phyloP scores from a whole-genome alignment of 1,284 basidiomycete species.

The Sutorius eximius region DNA sequence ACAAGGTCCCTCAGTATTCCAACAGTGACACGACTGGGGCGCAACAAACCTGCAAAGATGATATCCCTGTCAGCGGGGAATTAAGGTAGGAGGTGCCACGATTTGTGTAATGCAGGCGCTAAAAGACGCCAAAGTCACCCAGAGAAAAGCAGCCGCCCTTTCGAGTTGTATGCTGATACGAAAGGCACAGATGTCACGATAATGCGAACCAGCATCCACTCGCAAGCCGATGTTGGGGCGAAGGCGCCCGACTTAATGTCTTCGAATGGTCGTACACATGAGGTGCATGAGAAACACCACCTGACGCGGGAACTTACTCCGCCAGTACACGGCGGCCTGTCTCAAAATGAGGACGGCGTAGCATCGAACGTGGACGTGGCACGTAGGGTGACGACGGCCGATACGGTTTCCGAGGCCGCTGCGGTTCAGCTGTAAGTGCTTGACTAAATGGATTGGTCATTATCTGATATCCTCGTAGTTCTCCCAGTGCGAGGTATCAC shows the following conservation, averaged over 20 bases:
- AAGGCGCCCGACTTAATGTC: neutral
- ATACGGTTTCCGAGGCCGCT: neutral
- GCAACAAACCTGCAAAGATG: neutral
- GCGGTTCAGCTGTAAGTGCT: slow-evolving; percentile 10
- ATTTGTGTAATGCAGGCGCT: neutral
- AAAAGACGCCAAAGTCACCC: neutral
- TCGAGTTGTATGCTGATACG: neutral
- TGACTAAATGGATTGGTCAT: neutral
- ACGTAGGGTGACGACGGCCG: neutral
- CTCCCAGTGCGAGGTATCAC: neutral
- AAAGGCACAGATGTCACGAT: neutral
- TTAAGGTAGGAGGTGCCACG: slow-evolving; percentile 1
- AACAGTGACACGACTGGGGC: neutral
- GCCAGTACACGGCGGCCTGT: neutral
- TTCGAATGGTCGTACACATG: neutral
- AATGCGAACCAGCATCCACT: neutral
- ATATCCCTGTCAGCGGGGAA: neutral
- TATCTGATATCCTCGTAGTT: slow-evolving; percentile 11
- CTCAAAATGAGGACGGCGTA: neutral
- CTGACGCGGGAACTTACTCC: neutral
- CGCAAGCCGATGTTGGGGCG: neutral
- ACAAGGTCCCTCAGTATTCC: neutral
- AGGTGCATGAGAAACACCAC: neutral
- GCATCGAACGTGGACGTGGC: neutral
- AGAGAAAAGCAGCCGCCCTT: neutral